These are phyloP conservation scores for Zychaea mexicana DNA, from an alignment of 371 early-diverging fungal genomes.

Conservation along the genomic window DNA sequence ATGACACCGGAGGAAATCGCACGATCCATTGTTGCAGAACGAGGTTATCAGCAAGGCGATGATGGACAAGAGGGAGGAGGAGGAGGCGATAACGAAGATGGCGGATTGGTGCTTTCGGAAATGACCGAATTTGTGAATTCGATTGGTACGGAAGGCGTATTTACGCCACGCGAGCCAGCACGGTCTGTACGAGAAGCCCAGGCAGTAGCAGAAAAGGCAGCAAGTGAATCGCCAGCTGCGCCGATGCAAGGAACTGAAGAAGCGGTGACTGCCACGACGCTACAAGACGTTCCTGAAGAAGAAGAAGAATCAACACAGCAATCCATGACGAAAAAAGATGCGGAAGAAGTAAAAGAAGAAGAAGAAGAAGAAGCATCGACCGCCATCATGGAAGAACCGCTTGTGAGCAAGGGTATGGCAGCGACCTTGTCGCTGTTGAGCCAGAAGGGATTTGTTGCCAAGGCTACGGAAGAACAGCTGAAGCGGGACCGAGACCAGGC, in stretches of 20 bases:
- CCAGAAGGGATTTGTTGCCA: conserved; percentile 75
- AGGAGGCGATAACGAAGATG: conserved; percentile 43
- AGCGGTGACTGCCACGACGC: not conserved
- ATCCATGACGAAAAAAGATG: too few species aligned
- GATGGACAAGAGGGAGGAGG: conserved; percentile 25
- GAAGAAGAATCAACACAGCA: conserved; percentile 11
- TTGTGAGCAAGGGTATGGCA: conserved; percentile 81
- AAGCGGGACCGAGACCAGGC: conserved; percentile 64
- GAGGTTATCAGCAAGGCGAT: conserved; percentile 25
- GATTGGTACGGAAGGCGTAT: conserved; percentile 46
- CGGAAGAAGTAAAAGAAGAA: not conserved
- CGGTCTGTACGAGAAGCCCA: conserved; percentile 12
- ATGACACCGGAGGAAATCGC: conserved; percentile 66
- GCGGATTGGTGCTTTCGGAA: conserved; percentile 57
- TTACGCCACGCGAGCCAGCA: conserved; percentile 22
- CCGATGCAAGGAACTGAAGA: conserved; percentile 20
- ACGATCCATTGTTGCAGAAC: conserved; percentile 29
- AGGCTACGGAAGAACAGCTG: conserved; percentile 62
- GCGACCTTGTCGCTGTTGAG: conserved; percentile 79
- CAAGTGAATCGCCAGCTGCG: conserved; percentile 15
- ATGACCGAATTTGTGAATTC: conserved; percentile 76
- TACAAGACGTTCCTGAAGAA: conserved; percentile 5
- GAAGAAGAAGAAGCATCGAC: conserved; percentile 13
- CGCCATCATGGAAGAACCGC: conserved; percentile 75
- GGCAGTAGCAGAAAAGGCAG: conserved; percentile 5